Evolutionary conservation across 805 yeast genomes (phyloP).

Genomic region (Kuraishia piskuri): DNA sequence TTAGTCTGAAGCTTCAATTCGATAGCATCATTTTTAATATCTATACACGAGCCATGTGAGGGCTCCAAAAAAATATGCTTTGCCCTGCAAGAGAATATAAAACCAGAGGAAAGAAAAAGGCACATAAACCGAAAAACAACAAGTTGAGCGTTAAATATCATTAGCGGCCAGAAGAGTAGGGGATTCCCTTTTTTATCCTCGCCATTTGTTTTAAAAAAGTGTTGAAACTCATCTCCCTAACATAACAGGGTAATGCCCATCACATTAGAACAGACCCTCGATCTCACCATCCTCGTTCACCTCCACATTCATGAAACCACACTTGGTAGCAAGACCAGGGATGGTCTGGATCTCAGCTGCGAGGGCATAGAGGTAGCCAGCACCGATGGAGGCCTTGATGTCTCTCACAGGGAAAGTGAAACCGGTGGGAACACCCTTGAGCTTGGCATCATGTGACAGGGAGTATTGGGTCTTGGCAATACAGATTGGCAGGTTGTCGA

Average conservation of each 20-base stretch:
- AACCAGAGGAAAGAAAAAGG: neutral
- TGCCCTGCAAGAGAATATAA: neutral
- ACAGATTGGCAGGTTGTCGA: slow-evolving; percentile 71
- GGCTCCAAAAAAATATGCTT: neutral
- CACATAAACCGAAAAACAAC: neutral
- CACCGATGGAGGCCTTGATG: slow-evolving; percentile 71
- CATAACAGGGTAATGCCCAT: too few species aligned
- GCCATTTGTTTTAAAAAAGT: slow-evolving; percentile 1
- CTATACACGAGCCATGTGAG: neutral
- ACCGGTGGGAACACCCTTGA: slow-evolving; percentile 79
- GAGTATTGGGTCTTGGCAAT: slow-evolving; percentile 85
- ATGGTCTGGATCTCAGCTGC: slow-evolving; percentile 85
- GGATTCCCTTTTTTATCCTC: neutral
- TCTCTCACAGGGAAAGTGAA: slow-evolving; percentile 78
- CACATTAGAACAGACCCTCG: slow-evolving; percentile 70
- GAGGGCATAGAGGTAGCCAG: slow-evolving; percentile 76
- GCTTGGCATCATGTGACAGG: slow-evolving; percentile 70
- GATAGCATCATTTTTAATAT: neutral
- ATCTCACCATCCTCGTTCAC: slow-evolving; percentile 74
- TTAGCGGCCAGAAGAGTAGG: neutral
- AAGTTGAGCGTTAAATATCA: neutral
- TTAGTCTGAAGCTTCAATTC: too few species aligned
- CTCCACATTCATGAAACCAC: slow-evolving; percentile 83
- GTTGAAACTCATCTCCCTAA: neutral
- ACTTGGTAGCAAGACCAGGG: slow-evolving; percentile 80